Conservation (phyloP, 768 basidiomycete genomes). For the Gloeophyllum trabeum region DNA sequence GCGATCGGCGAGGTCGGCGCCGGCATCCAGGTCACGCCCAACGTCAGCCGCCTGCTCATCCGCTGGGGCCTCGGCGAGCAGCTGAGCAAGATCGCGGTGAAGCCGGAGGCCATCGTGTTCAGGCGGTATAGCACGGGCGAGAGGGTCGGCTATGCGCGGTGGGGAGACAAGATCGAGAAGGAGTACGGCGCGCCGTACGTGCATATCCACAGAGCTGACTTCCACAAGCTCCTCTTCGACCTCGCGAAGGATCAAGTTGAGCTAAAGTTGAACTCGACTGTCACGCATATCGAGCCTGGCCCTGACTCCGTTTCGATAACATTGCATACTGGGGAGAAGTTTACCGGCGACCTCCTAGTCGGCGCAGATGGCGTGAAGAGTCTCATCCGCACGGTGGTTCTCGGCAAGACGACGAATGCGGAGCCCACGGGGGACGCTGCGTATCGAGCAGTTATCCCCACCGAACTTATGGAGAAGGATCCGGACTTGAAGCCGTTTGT, state of each 20-base stretch:
- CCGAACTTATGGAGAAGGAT: slow-evolving; percentile 32
- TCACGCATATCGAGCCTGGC: slow-evolving; percentile 16
- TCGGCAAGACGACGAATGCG: neutral
- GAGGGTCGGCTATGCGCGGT: slow-evolving; percentile 24
- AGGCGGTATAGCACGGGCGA: slow-evolving; percentile 23
- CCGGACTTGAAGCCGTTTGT: slow-evolving; percentile 39
- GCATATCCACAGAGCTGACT: slow-evolving; percentile 31
- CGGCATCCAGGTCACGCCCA: slow-evolving; percentile 31
- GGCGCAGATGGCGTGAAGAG: neutral
- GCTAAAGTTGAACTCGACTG: slow-evolving; percentile 21
- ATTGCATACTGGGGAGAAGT: neutral
- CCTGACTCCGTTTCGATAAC: neutral
- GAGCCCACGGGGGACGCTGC: slow-evolving; percentile 42
- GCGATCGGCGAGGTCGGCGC: slow-evolving; percentile 30
- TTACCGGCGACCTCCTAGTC: neutral
- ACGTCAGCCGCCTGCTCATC: slow-evolving; percentile 22
- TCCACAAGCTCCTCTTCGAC: slow-evolving; percentile 26
- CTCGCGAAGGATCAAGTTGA: slow-evolving; percentile 17
- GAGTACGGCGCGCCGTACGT: slow-evolving; percentile 28
- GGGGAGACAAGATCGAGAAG: slow-evolving; percentile 17
- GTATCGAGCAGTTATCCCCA: slow-evolving; percentile 42
- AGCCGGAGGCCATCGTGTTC: slow-evolving; percentile 26
- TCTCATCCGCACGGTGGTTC: neutral
- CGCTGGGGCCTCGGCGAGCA: slow-evolving; percentile 25
- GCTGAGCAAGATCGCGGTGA: slow-evolving; percentile 20